Evolutionary conservation across 2,329 filamentous ascomycete species (phyloP), one percentile per base, ranked within the genome.

Genomic region (Aspergillus sp.): DNA sequence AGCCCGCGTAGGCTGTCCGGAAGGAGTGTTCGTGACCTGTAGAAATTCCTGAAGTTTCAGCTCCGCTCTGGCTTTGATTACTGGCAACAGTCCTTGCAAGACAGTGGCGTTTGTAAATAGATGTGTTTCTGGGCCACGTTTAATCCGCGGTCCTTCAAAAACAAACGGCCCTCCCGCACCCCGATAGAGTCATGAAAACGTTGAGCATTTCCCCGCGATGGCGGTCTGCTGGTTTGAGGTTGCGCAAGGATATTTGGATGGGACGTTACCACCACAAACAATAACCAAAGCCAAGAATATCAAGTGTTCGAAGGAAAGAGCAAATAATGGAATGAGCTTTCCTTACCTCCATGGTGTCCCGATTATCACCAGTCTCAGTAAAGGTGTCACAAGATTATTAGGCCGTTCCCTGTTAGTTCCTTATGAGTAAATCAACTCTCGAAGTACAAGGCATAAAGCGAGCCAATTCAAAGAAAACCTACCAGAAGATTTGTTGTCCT

Each of bases 21-120:
- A 44, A 44, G 63, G 55, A 54, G 68, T 63, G 23, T 62, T 71
- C 11, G 63, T 56, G 60, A 64, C 67, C 74, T 77, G 73, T 66
- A 75, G 58, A 55, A 66, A n/a, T 54, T 52, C 33, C 43, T 41
- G 52, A n/a, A 58, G 40, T 21, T 41, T 62, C 58, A 62, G 60
- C 58, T 56, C 37, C 17, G 41, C 31, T 46, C 50, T 44, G 11
- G 24, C 50, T 54, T 35, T 49, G 12, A 47, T 41, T 4, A 39
- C 44, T 39, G 35, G 46, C 21, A 23, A 2, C 12, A 8, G 14
- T 35, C 56, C 46, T 45, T 51, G 45, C 9, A 55, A 35, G 4
- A 58, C 35, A n/a, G 40, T 31, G 9, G 46, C 37, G 31, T 24
- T 19, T 40, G 39, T 53, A 24, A 57, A 55, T 33, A 50, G n/a